Conservation (phyloP, 2,329 filamentous ascomycete genomes). For the Aspergillus hiratsukae region DNA sequence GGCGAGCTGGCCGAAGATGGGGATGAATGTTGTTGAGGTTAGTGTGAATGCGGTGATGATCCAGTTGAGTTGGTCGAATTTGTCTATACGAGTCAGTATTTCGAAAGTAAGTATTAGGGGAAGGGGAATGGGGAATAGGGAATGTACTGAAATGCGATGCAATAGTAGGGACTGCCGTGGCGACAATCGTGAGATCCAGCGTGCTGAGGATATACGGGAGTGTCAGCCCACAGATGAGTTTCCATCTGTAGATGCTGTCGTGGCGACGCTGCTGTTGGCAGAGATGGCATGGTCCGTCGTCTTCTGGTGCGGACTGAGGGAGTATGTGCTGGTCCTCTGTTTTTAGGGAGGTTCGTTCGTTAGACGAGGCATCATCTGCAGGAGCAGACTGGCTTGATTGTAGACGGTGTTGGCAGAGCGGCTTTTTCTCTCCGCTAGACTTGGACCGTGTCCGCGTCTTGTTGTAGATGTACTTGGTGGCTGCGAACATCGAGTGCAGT, state of each 20-base stretch:
- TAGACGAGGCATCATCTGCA: background rate
- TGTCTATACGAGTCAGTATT: constrained; percentile 28
- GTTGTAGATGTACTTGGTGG: background rate
- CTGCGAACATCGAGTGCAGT: background rate
- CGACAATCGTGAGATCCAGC: constrained; percentile 62
- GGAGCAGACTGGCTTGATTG: background rate
- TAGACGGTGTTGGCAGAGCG: constrained; percentile 6
- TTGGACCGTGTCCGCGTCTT: background rate
- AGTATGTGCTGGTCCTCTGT: background rate
- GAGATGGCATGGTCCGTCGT: constrained; percentile 1
- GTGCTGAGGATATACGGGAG: constrained; percentile 59
- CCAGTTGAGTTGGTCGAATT: constrained; percentile 61
- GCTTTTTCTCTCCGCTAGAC: background rate
- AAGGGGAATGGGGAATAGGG: background rate
- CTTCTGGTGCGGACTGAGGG: background rate
- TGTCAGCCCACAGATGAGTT: constrained; percentile 55
- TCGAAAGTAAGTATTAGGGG: background rate
- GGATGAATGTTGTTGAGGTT: constrained; percentile 63
- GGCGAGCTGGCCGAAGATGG: constrained; percentile 60
- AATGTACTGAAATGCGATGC: constrained; percentile 58
- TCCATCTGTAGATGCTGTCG: constrained; percentile 51
- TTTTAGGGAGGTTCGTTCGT: background rate
- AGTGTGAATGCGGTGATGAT: constrained; percentile 67
- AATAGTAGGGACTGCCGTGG: constrained; percentile 58
- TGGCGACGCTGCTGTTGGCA: constrained; percentile 33